These are phyloP conservation scores for Huntiella savannae DNA, from an alignment of 2,329 filamentous ascomycete species.

Conservation along the genomic window DNA sequence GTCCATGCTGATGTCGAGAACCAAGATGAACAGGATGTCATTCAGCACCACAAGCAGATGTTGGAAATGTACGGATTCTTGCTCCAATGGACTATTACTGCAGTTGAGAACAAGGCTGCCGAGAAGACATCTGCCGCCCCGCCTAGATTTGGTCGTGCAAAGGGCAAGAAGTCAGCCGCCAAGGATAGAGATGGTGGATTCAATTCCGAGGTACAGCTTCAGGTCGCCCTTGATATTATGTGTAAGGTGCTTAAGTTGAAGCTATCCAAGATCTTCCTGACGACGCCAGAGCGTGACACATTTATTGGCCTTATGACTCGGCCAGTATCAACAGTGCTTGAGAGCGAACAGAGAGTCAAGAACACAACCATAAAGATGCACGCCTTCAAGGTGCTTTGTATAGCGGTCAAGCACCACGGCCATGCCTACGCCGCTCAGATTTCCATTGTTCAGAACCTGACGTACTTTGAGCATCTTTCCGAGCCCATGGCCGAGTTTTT, in stretches of 20 bases:
- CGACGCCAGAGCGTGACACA: conserved; percentile 87
- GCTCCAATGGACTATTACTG: conserved; percentile 83
- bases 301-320: conserved; percentile 84
- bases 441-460: conserved; percentile 90
- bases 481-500: conserved; percentile 98
- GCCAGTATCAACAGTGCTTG: conserved; percentile 81
- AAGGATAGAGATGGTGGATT: conserved; percentile 53
- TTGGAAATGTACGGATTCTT: conserved; percentile 90
- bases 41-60: conserved; percentile 74
- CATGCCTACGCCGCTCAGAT: conserved; percentile 95
- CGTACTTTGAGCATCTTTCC: conserved; percentile 96
- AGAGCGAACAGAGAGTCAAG: conserved; percentile 86
- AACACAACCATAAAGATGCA: conserved; percentile 83
- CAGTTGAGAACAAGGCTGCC: conserved; percentile 82
- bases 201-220: conserved; percentile 78
- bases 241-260: conserved; percentile 90
- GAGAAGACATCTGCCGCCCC: conserved; percentile 61
- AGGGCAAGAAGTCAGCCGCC: conserved; percentile 52
- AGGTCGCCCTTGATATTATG: conserved; percentile 81
- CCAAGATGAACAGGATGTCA: conserved; percentile 67
- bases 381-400: conserved; percentile 88
- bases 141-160: conserved; percentile 52
- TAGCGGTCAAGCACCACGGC: conserved; percentile 92
- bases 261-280: conserved; percentile 80
- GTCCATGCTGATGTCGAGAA: conserved; percentile 73